Base-by-base conservation (phyloP, 2,329 filamentous ascomycete species). In the Diaporthe sp. region DNA sequence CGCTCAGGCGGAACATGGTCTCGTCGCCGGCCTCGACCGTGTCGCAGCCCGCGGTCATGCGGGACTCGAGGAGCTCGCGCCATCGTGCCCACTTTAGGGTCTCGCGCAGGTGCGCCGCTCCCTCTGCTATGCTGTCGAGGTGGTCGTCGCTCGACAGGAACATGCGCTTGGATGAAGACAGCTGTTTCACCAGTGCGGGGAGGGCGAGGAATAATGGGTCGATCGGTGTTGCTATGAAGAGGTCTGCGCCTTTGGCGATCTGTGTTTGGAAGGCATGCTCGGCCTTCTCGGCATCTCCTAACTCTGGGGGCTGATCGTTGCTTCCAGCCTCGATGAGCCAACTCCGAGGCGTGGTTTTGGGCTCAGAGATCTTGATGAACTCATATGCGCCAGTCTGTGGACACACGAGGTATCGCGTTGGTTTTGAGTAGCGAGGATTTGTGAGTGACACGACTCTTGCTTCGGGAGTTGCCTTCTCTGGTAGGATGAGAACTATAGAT, bases 121-220 rank as follows among this genome's bases (percentile, higher is more conserved):
- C 81, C 12, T 87, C 84, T 1, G 85, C 85, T 15, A 95, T 85
- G 9, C 85, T 86, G 76, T 96, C 93, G 61, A 95, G 85, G 80
- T 95, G 89, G 80, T 96, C 94, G 64, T 95, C 93, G 72, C 91
- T 86, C 0, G 91, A 89, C 19, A 95, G 86, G 78, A 95, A 95
- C 69, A 92, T 86, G 57, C 89, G 89, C 80, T 92, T 94, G 17
- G 84, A 78, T 1, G 83, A 77, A 4, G 80, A 71, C 69, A 83
- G 82, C 45, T 84, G 79, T 52, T 90, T 83, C 1, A 86, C 84
- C 2, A 98, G 87, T 5, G 92, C 89, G 0, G 96, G 94, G 1
- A 98, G 86, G 4, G 97, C 81, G 68, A 98, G 87, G 84, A 98
- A 98, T 4, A 98, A 81, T 7, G 94, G 89, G 82, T 99, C 97